A percentile compares a stretch with the other conserved stretches of the same genome.
Conservation (phyloP, 768 basidiomycete species). For the Heimioporus sp. region DNA sequence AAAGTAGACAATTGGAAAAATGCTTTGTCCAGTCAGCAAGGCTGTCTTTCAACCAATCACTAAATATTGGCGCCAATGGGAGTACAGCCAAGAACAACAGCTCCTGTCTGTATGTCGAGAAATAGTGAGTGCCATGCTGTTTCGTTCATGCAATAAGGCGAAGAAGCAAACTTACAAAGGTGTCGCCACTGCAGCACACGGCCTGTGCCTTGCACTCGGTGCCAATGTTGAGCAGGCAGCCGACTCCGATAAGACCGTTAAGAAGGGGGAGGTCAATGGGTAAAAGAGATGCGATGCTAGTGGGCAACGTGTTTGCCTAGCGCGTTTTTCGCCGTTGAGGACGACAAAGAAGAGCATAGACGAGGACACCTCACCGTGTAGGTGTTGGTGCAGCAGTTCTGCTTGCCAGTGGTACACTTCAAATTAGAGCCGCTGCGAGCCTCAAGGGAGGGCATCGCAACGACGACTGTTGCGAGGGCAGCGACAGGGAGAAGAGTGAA, state of each 20-base stretch:
- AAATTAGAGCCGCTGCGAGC: neutral
- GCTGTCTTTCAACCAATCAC: neutral
- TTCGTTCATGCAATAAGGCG: too few species aligned
- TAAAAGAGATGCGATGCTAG: neutral
- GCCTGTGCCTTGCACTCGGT: slow-evolving; percentile 9
- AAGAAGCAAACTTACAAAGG: slow-evolving; percentile 2
- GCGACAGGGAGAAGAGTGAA: slow-evolving; percentile 6
- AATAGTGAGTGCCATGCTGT: neutral
- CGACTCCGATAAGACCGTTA: slow-evolving; percentile 1
- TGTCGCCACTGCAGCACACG: slow-evolving; percentile 16
- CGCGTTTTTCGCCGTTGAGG: neutral
- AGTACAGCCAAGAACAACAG: slow-evolving; percentile 14
- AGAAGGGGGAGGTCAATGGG: too few species aligned
- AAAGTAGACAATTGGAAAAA: too few species aligned
- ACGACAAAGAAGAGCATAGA: neutral
- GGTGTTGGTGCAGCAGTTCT: slow-evolving; percentile 9
- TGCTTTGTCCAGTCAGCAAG: neutral
- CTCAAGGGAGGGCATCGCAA: slow-evolving; percentile 7
- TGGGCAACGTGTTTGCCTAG: slow-evolving; percentile 2
- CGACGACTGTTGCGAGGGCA: slow-evolving; percentile 6
- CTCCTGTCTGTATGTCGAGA: neutral
- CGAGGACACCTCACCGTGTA: neutral
- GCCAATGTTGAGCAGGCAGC: neutral
- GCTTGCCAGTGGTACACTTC: slow-evolving; percentile 10
- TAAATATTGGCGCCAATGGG: neutral